Base-by-base conservation (phyloP, 352 stramenopile species). In the Pythium dissimile region DNA sequence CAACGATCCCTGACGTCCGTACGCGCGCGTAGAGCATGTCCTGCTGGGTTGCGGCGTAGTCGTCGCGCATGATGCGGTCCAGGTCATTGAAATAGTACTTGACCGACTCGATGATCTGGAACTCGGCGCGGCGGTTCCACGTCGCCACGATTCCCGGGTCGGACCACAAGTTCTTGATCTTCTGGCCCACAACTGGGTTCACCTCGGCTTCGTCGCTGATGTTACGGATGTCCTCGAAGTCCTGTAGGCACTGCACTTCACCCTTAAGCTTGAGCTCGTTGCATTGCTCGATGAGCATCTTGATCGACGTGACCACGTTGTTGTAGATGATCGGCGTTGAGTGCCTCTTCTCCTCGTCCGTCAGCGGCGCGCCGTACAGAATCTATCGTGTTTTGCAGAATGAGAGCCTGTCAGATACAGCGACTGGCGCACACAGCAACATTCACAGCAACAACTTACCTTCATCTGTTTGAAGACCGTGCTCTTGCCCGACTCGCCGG, bases 81-180 rank as follows among this genome's bases (percentile, higher is more conserved):
- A 98, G 88, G 62, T 97, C 86, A 58, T 97, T 95, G 72, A 99
- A 98, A 72, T 97, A 99, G 67, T 96, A 98, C 67, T 97, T 97
- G 56, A 98, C 89, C 41, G 94, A 98, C 64, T 98, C 96, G 62
- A 98, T 91, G 66, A 98, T 97, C 81, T 99, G 95, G 67, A 97
- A 98, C 56, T 97, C 77, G 18, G 85, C 75, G 64, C 95, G 82
- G 53, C 95, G 94, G 59, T 80, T 90, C 91, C 92, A 98, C 12
- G 86, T 93, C 56, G 76, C 73, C 37, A 96, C 72, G 26, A 98
- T 88, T 41, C 88, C 92, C 1, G 88, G 85, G 73, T 98, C 93
- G 6, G 49, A 65, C 91, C 95, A 98, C n/a, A 98, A 64, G 46
- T 88, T 93, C 71, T 98, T 98, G 61, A 98, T 89, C 51, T 96